Base-by-base conservation (phyloP, 2,329 filamentous ascomycete species). In the Sporothrix euskadiensis region DNA sequence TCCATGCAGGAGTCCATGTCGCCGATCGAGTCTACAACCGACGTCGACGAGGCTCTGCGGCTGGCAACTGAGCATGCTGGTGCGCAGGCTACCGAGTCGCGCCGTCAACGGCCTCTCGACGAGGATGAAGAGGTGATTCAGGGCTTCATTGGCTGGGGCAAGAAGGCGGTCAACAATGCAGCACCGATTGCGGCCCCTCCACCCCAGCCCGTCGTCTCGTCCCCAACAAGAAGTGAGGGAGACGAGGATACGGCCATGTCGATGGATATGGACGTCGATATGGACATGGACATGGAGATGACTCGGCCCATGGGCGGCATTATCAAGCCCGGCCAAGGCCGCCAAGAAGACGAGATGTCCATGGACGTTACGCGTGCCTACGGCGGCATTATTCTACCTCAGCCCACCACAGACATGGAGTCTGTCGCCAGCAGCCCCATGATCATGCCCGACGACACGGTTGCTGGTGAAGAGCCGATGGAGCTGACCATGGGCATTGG, bases 291-390 rank as follows among this genome's bases (percentile, higher is more conserved):
- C 54, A 78, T 78, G 75, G 80, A 66, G 41, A 88, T 91, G 79
- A 86, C 84, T 6, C 80, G 79, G n/a, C 82, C 83, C 16, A 76
- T 85, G 71, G 84, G 84, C 14, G 81, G 82, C 0, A 85, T 86
- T 69, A 75, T 86, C 49, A 72, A 73, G 26, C 49, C 75, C 8
- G 73, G 49, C 73, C 76, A 7, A 71, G 74, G 19, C 3, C 72
- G 74, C 26, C 74, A 83, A 5, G 85, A 87, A 14, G 84, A 84
- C 14, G 80, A 94, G 54, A 90, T 97, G 86, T 96, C 93, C 30
- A 98, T 98, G 95, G 95, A 98, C 78, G 93, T 98, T 8, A 98
- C 95, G 1, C 89, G 89, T 72, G 93, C 89, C 9, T 85, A 97
- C 71, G 95, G 95, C 9, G 88, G 91, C 3, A 98, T 98, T 71